Conservation (phyloP, 768 basidiomycete species). For the Amyloporia xantha region DNA sequence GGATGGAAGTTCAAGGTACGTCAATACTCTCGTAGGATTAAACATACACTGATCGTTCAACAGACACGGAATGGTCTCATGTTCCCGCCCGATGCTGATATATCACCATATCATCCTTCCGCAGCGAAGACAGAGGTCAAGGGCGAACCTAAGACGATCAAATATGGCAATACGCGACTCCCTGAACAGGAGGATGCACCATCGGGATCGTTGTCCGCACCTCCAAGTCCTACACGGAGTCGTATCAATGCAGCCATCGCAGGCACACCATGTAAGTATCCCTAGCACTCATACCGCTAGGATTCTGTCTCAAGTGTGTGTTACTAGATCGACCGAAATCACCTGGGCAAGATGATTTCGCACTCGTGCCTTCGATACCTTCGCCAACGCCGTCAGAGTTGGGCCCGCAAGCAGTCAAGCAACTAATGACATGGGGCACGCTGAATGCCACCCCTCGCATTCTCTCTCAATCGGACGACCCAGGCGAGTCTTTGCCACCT, state of each 20-base stretch:
- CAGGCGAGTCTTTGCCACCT: constrained; percentile 32
- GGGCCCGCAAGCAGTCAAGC: constrained; percentile 76
- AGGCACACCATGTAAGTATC: constrained; percentile 77
- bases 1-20: constrained; percentile 78
- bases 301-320: too few relatives aligned
- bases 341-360: constrained; percentile 49
- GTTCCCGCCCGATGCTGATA: constrained; percentile 91
- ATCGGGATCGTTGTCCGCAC: constrained; percentile 43
- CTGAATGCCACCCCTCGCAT: constrained; percentile 88
- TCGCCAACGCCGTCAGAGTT: constrained; percentile 82
- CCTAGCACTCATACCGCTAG: background rate
- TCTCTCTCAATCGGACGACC: constrained; percentile 57
- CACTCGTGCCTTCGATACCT: constrained; percentile 79
- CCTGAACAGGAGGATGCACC: constrained; percentile 57
- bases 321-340: constrained; percentile 58
- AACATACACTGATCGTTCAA: constrained; percentile 3
- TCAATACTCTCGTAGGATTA: too few relatives aligned
- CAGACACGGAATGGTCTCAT: constrained; percentile 92
- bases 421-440: constrained; percentile 98
- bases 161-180: constrained; percentile 77
- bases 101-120: constrained; percentile 61
- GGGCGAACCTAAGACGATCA: constrained; percentile 56
- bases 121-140: constrained; percentile 23
- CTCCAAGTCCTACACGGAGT: constrained; percentile 87
- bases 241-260: constrained; percentile 88